Evolutionary conservation across 345 rosid genomes (phyloP), one percentile per base, ranked within the genome.

Genomic region (Syzygium jambos): DNA sequence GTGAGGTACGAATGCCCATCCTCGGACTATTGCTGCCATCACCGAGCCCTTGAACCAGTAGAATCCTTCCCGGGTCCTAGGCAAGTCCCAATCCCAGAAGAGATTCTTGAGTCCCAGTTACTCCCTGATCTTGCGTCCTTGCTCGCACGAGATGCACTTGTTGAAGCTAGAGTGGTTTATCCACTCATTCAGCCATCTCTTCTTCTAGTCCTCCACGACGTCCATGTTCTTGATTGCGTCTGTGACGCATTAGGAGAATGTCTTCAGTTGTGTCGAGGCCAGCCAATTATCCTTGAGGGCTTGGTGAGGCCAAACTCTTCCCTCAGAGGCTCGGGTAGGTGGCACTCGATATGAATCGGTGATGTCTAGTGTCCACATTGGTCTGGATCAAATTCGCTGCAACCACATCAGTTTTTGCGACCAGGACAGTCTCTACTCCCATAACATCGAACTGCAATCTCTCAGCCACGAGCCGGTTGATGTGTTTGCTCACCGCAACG

Each of bases 81-180:
- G 96, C 89, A 98, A 89, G 91, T 96, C 98, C 98, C 99, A 96
- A 93, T 98, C 99, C 99, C 98, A 98, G 92, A 95, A 98, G n/a
- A 98, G 93, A 89, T 96, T 93, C 5, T 91, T 90, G 51, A 95
- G 89, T 17, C 98, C 99, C 52, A 96, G 77, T 90, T 93, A 92
- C 41, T 92, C 93, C 14, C 99, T 95, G 68, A 96, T 61, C 91
- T 94, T 98, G 4, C 95, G 89, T 19, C 93, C 96, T 91, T 94
- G 91, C 88, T 96, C 98, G 46, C 91, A 91, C 17, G 98, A 96
- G 21, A 95, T 80, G 78, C 98, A 96, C 91, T 92, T 96, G 82
- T 95, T 96, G 10, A 88, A 95, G 91, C 94, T 93, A 15, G 96
- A 91, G 87, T 91, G 92, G 88, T 86, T 92, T 91, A 90, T 91